These are phyloP conservation scores for Panellus pusillus DNA, from an alignment of 768 basidiomycete genomes.

Conservation along the genomic window DNA sequence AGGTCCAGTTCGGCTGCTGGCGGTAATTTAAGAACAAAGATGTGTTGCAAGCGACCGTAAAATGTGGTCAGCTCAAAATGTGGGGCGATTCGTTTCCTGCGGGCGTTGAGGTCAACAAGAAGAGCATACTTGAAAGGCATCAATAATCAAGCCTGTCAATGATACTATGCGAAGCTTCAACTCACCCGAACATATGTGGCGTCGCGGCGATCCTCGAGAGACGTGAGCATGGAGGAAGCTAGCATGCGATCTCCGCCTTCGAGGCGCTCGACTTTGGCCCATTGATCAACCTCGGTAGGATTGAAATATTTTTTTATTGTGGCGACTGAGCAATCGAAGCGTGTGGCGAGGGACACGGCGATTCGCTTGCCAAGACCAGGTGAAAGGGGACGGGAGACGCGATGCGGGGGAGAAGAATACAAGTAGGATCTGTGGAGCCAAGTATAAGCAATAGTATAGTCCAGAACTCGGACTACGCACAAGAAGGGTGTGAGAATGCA, in stretches of 20 bases:
- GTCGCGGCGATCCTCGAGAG: slow-evolving; percentile 22
- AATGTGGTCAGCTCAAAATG: neutral
- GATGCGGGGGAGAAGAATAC: slow-evolving; percentile 16
- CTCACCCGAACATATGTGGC: slow-evolving; percentile 28
- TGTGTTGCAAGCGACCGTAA: slow-evolving; percentile 28
- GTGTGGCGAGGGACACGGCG: slow-evolving; percentile 5
- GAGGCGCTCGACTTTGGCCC: slow-evolving; percentile 22
- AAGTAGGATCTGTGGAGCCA: slow-evolving; percentile 5
- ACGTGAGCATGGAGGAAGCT: slow-evolving; percentile 3
- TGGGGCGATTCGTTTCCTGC: too few relatives aligned
- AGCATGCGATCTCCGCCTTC: slow-evolving; percentile 25
- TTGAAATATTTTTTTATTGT: too few relatives aligned
- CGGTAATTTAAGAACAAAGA: slow-evolving; percentile 21
- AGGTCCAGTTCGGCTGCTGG: slow-evolving; percentile 5
- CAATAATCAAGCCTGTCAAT: neutral
- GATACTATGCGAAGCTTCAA: neutral
- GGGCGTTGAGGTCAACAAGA: too few relatives aligned
- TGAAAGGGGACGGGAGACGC: too few relatives aligned
- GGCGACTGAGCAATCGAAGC: neutral
- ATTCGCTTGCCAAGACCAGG: slow-evolving; percentile 3
- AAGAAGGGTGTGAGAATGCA: neutral
- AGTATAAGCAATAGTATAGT: neutral
- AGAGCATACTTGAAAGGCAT: slow-evolving; percentile 24
- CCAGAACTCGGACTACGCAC: neutral
- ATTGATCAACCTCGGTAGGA: slow-evolving; percentile 11